Evolutionary conservation across 306 rosid species (phyloP).

Genomic region (Prunus mongolica): DNA sequence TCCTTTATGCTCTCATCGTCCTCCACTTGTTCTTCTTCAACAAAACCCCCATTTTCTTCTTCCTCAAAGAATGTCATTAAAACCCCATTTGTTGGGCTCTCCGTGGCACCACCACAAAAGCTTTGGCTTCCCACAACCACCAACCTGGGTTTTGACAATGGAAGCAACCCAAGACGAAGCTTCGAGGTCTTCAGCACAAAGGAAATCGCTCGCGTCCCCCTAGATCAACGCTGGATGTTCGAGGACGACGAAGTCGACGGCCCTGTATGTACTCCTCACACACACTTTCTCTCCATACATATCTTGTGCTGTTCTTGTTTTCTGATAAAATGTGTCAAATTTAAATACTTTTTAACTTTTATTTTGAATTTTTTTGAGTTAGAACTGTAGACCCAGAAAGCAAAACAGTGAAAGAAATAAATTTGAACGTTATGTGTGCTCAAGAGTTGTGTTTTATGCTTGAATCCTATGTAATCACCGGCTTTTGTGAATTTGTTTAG

Average conservation of each 20-base stretch:
- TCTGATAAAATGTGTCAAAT: constrained; percentile 2
- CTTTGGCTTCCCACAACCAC: constrained; percentile 29
- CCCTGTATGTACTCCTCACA: constrained; percentile 47
- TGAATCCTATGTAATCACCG: neutral
- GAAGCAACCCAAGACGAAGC: constrained; percentile 9
- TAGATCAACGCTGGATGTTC: constrained; percentile 65
- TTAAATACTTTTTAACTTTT: neutral
- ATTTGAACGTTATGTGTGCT: neutral
- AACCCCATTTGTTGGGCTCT: constrained; percentile 37
- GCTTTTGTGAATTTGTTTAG: neutral
- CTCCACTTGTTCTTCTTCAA: constrained; percentile 28
- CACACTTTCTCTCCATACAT: neutral
- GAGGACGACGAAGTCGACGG: constrained; percentile 77
- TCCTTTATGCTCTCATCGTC: constrained; percentile 33
- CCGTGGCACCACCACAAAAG: constrained; percentile 26
- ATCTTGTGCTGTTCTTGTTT: constrained; percentile 5
- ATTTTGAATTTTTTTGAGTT: neutral
- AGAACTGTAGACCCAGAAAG: neutral
- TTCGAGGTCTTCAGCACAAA: constrained; percentile 39
- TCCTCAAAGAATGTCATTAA: constrained; percentile 16
- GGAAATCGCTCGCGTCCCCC: constrained; percentile 38
- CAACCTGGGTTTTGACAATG: constrained; percentile 18
- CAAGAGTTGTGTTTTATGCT: neutral
- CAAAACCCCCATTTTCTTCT: constrained; percentile 13
- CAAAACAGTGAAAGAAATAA: neutral